Conservation (phyloP, 2,329 filamentous ascomycete genomes). For the Cercospora zeae-maydis region DNA sequence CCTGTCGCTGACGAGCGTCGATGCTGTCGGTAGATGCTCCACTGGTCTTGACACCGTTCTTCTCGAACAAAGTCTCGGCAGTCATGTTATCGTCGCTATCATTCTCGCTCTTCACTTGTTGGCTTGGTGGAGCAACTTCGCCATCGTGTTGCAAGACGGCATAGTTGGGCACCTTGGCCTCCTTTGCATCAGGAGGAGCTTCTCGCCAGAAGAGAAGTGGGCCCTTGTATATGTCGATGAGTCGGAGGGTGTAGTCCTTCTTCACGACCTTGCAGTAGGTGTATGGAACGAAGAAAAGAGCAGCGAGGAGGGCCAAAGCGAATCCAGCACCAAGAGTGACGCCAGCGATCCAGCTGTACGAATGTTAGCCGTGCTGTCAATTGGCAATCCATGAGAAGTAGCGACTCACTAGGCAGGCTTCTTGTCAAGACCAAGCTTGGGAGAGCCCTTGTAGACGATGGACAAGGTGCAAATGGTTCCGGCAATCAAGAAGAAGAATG, state of each 20-base stretch:
- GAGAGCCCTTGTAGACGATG: constrained; percentile 52
- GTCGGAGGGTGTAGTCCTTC: constrained; percentile 59
- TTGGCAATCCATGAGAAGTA: neutral
- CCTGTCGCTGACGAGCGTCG: constrained; percentile 1
- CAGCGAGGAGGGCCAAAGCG: constrained; percentile 49
- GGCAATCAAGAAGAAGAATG: constrained; percentile 47
- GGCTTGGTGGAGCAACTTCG: constrained; percentile 28
- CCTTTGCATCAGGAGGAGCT: constrained; percentile 29
- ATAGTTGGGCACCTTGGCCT: constrained; percentile 32
- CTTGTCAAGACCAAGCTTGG: constrained; percentile 48
- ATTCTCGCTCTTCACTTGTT: constrained; percentile 34
- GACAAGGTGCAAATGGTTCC: constrained; percentile 51
- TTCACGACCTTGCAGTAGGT: constrained; percentile 57
- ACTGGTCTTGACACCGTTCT: constrained; percentile 16
- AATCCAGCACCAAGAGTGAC: constrained; percentile 53
- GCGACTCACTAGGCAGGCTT: constrained; percentile 28
- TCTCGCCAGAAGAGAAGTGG: constrained; percentile 30
- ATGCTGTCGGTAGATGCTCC: constrained; percentile 11
- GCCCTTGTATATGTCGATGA: constrained; percentile 54
- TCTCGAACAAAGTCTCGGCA: constrained; percentile 32
- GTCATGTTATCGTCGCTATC: constrained; percentile 32
- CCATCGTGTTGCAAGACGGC: constrained; percentile 22
- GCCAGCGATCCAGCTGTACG: constrained; percentile 54
- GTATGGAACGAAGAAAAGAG: constrained; percentile 57
- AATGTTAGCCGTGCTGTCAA: constrained; percentile 27